Evolutionary conservation across 257 asterid genomes (phyloP), one percentile per base, ranked within the genome.

Genomic region (Lavandula angustifolia): DNA sequence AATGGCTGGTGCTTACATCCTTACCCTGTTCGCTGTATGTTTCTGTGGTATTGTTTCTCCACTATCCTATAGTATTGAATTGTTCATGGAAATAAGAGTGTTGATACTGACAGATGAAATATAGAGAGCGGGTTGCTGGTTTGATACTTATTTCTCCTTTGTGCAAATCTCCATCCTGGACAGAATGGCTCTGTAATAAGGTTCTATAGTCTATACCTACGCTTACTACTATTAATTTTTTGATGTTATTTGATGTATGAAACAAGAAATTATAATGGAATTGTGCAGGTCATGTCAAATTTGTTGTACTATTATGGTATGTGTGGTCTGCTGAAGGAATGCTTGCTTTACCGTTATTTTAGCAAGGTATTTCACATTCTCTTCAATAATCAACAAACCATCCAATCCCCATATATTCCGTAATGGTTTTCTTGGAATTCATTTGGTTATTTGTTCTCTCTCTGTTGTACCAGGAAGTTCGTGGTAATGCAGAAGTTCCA

Each of bases 151-250:
- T 91, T 70, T 91, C 98, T 77, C 98, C 98, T 54, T 79, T 88
- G 27, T 88, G 98, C 83, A 82, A 83, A 81, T 76, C 88, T 47
- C 95, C 98, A 56, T 86, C 95, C 5, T 91, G 98, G 98, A 76
- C 91, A 5, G 98, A 91, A 80, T 88, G 96, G 98, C 79, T 88
- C 41, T 76, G 86, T 63, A 91, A 91, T 71, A 88, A 91, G 96
- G 98, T 90, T 55, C 6, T 18, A 22, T 55, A 70, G 87, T 55
- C 6, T 18, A 22, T 55, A 70, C 75, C 29, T 56, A 50, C 59
- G 9, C 34, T 54, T 4, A 4, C 38, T 29, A 1, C 65, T 41
- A 16, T 31, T 49, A 42, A 35, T 63, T 7, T 29, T 12, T 18
- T n/a, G 49, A 29, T 42, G 40, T 61, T 31, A 64, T 51, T 54